Base-by-base conservation (phyloP, 495 filamentous ascomycete genomes). In the Hypomontagnella monticulosa region DNA sequence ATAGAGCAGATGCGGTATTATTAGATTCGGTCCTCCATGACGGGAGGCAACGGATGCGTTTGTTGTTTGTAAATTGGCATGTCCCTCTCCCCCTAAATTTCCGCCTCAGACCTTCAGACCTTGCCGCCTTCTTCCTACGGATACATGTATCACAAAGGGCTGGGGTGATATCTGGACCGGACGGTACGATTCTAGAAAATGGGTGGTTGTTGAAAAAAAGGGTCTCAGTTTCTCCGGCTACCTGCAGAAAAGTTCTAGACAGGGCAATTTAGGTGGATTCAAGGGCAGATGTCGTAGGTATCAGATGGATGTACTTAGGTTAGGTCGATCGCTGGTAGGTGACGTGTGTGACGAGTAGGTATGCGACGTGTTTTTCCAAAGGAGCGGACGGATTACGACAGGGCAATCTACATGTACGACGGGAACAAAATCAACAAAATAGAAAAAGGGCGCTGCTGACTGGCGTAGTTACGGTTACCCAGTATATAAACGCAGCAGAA, bases 21-120 rank as follows among this genome's bases (percentile, higher is more conserved):
- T 60, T 49, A 69, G 34, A 58, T 59, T 57, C 60, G 66, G 30
- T 69, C 66, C 55, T 69, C 66, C 66, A 69, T 69, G 49, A 52
- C 65, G 59, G 44, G 20, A 38, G 23, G 42, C 33, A 18, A 36
- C 46, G 56, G 32, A 56, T 56, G 20, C n/a, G 60, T 44, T 57
- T 51, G 32, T 55, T 32, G 65, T 59, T 50, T 55, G 48, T 30
- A 63, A 56, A 58, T 43, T 60, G 23, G 60, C 60, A 60, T 63
- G 30, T 51, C 66, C 62, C 42, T 60, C 55, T 53, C 34, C 42
- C 49, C 37, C 38, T 36, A 23, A 50, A 48, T 56, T 34, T 49
- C 48, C 38, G 50, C 30, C n/a, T n/a, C n/a, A n/a, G n/a, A n/a
- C n/a, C 49, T 23, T 27, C 15, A 32, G 19, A 33, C 47, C 44